A percentile compares a stretch with the other conserved stretches of the same genome.
These are phyloP conservation scores for Aspergillus piperis DNA, from an alignment of 2,329 filamentous ascomycete species.

Conservation along the genomic window DNA sequence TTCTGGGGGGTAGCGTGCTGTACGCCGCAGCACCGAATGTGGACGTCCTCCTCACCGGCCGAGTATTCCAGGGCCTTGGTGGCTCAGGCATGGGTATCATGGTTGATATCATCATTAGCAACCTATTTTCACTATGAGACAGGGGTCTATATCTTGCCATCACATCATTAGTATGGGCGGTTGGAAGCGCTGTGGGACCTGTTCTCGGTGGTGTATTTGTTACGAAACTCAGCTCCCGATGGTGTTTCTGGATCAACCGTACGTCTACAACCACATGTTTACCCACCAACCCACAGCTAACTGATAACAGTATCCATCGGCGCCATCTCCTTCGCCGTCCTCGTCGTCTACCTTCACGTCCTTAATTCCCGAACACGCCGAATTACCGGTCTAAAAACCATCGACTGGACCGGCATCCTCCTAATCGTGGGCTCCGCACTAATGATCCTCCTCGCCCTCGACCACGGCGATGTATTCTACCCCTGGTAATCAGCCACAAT, in stretches of 20 bases:
- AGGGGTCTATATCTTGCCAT: constrained; percentile 54
- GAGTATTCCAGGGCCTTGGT: constrained; percentile 56
- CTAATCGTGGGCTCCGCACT: constrained; percentile 52
- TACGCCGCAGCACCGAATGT: constrained; percentile 51
- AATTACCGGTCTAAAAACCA: constrained; percentile 49
- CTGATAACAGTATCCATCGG: constrained; percentile 43
- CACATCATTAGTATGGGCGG: constrained; percentile 55
- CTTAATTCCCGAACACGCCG: constrained; percentile 57
- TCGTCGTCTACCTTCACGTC: constrained; percentile 55
- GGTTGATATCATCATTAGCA: constrained; percentile 55
- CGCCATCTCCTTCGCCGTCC: constrained; percentile 50
- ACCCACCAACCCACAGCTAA: too few relatives aligned
- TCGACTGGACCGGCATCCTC: constrained; percentile 57
- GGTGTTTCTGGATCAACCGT: constrained; percentile 58
- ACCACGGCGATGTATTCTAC: constrained; percentile 55
- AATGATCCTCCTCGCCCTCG: constrained; percentile 55
- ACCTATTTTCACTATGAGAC: constrained; percentile 54
- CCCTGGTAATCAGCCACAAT: constrained; percentile 56
- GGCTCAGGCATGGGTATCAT: constrained; percentile 55
- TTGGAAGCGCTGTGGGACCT: constrained; percentile 56
- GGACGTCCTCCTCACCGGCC: constrained; percentile 54
- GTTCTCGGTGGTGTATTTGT: constrained; percentile 55
- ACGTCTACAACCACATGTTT: too few relatives aligned
- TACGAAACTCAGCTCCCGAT: constrained; percentile 48
- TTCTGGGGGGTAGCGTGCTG: constrained; percentile 52